Conservation (phyloP, 371 early-diverging fungal species). For the Furculomyces boomerangus region DNA sequence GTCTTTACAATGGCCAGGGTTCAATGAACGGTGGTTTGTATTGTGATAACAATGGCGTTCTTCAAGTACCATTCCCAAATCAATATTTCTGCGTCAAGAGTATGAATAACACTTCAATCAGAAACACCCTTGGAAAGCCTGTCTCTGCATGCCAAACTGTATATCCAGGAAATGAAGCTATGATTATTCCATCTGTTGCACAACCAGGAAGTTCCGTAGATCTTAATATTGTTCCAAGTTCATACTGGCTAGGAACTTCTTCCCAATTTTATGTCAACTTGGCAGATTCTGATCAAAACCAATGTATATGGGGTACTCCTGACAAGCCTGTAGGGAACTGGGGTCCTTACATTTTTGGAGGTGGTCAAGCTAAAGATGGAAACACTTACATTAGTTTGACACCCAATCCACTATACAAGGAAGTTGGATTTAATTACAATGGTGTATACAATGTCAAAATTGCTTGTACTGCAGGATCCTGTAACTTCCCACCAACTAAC, state of each 20-base stretch:
- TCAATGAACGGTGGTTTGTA: conserved; percentile 25
- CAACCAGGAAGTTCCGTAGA: conserved; percentile 4
- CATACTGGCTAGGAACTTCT: conserved; percentile 24
- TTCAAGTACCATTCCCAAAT: conserved; percentile 16
- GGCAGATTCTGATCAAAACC: conserved; percentile 11
- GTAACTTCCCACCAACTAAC: conserved; percentile 21
- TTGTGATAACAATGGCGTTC: conserved; percentile 13
- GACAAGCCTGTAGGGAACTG: conserved; percentile 22
- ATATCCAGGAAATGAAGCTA: conserved; percentile 27
- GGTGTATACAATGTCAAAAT: conserved; percentile 20
- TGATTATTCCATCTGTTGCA: conserved; percentile 26
- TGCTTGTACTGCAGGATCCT: conserved; percentile 11
- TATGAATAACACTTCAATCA: conserved; percentile 11
- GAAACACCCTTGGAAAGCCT: conserved; percentile 15
- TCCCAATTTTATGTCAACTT: conserved; percentile 25
- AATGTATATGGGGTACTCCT: conserved; percentile 23
- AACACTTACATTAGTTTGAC: conserved; percentile 24
- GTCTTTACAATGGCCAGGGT: conserved; percentile 10
- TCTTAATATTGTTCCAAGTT: conserved; percentile 20
- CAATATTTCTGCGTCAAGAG: conserved; percentile 15
- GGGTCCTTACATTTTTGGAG: conserved; percentile 25
- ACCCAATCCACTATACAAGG: conserved; percentile 20
- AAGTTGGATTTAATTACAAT: conserved; percentile 9
- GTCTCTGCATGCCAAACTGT: conserved; percentile 28
- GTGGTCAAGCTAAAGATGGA: conserved; percentile 18